A percentile compares a stretch with the other conserved stretches of the same genome.
These are phyloP conservation scores for Penicillium sp. DNA, from an alignment of 2,329 filamentous ascomycete species.

Conservation along the genomic window DNA sequence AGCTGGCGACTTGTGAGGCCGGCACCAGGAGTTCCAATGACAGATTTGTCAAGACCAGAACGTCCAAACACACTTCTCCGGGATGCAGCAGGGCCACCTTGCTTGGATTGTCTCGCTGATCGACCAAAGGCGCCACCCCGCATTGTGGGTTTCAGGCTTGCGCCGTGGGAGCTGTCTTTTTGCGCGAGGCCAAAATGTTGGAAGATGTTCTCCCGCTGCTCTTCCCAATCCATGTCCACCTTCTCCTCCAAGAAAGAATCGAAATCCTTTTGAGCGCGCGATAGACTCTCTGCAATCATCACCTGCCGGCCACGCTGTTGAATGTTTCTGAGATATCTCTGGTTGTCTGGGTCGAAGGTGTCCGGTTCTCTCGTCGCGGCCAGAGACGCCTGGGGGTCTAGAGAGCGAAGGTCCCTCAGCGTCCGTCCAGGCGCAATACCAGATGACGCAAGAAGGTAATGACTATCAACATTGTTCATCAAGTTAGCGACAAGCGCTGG, in stretches of 20 bases:
- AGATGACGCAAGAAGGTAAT: slow-evolving; percentile 90
- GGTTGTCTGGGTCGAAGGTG: slow-evolving; percentile 55
- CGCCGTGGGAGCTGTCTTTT: slow-evolving; percentile 44
- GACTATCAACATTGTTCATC: slow-evolving; percentile 51
- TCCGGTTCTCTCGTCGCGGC: slow-evolving; percentile 37
- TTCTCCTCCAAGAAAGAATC: slow-evolving; percentile 93
- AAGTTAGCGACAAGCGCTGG: neutral
- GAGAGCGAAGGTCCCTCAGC: slow-evolving; percentile 79
- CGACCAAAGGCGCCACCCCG: slow-evolving; percentile 52
- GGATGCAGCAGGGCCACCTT: slow-evolving; percentile 42
- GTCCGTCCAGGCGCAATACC: slow-evolving; percentile 86
- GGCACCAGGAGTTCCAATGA: slow-evolving; percentile 77
- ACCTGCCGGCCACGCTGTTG: slow-evolving; percentile 88
- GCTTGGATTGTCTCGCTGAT: slow-evolving; percentile 39
- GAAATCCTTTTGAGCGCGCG: slow-evolving; percentile 86
- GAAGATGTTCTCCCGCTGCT: slow-evolving; percentile 88
- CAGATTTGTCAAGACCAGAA: slow-evolving; percentile 75
- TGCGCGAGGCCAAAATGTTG: slow-evolving; percentile 84
- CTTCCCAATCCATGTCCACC: slow-evolving; percentile 92
- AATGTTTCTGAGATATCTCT: slow-evolving; percentile 78
- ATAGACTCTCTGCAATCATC: slow-evolving; percentile 88
- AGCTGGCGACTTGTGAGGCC: slow-evolving; percentile 61
- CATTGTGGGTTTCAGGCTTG: slow-evolving; percentile 45
- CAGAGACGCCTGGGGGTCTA: slow-evolving; percentile 67
- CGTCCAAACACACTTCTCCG: slow-evolving; percentile 64